phyloP scores from a whole-genome alignment of 2,329 filamentous ascomycete genomes.

The Periconia sp. region DNA sequence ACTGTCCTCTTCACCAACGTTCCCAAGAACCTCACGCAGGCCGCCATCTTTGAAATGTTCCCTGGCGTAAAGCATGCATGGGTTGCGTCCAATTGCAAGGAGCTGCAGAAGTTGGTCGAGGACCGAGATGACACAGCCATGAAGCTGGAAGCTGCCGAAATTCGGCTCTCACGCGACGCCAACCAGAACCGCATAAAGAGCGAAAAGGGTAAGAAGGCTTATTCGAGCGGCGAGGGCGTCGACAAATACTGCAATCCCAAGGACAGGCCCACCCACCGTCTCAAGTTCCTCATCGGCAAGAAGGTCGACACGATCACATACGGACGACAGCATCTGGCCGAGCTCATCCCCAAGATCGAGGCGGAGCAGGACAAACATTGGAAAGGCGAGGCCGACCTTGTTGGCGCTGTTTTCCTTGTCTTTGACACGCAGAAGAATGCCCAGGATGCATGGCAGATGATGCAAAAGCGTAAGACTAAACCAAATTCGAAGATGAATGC shows the following conservation, averaged over 20 bases:
- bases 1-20: conserved; percentile 58
- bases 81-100: conserved; percentile 54
- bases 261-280: conserved; percentile 48
- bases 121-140: conserved; percentile 51
- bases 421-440: conserved; percentile 83
- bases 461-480: conserved; percentile 42
- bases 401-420: conserved; percentile 85
- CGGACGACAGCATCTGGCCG: conserved; percentile 75
- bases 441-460: conserved; percentile 81
- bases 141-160: conserved; percentile 53
- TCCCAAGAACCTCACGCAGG: conserved; percentile 49
- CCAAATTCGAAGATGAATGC: conserved; percentile 45
- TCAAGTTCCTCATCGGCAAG: conserved; percentile 50
- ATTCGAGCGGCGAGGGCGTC: conserved; percentile 48
- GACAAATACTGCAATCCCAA: conserved; percentile 50
- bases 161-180: conserved; percentile 54
- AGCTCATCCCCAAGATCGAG: conserved; percentile 73
- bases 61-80: conserved; percentile 51
- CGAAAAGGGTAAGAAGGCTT: conserved; percentile 56
- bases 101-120: conserved; percentile 52
- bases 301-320: conserved; percentile 79
- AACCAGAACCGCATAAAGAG: conserved; percentile 74
- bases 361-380: conserved; percentile 71
- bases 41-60: conserved; percentile 47
- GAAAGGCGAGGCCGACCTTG: conserved; percentile 68